phyloP scores from a whole-genome alignment of 306 rosid species.

The Luffa aegyptiaca region DNA sequence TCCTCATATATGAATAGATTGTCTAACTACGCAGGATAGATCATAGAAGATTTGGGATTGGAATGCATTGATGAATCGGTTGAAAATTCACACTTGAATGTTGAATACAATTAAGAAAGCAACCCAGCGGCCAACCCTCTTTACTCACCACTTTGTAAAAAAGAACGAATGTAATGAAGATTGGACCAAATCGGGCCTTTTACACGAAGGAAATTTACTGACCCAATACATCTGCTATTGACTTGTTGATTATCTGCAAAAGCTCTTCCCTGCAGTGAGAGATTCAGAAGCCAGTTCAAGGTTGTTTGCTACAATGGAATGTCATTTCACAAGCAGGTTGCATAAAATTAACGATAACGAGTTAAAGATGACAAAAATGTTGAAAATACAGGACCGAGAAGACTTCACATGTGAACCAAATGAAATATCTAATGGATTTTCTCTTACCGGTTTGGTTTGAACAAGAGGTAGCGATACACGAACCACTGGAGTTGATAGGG shows the following conservation, averaged over 20 bases:
- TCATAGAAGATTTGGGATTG: background rate
- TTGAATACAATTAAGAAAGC: background rate
- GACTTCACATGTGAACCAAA: background rate
- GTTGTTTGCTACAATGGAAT: background rate
- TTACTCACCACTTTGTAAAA: background rate
- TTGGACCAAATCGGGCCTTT: background rate
- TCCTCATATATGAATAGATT: background rate
- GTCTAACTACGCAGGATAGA: background rate
- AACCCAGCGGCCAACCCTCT: background rate
- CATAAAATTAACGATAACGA: background rate
- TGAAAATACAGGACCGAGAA: background rate
- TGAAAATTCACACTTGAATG: background rate
- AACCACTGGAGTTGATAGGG: conserved; percentile 69
- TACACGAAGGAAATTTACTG: conserved; percentile 29
- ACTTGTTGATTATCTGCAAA: conserved; percentile 44
- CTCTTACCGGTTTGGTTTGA: conserved; percentile 82
- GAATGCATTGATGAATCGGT: background rate
- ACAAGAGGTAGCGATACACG: conserved; percentile 78
- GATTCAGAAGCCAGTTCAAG: conserved; percentile 5
- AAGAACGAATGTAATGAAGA: background rate
- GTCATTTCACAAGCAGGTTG: background rate
- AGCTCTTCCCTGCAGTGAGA: conserved; percentile 62
- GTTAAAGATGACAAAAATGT: background rate
- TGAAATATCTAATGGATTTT: background rate
- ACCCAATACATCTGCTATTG: conserved; percentile 50